Evolutionary conservation across 805 yeast genomes (phyloP).

Genomic region (Metschnikowia santaceciliae): DNA sequence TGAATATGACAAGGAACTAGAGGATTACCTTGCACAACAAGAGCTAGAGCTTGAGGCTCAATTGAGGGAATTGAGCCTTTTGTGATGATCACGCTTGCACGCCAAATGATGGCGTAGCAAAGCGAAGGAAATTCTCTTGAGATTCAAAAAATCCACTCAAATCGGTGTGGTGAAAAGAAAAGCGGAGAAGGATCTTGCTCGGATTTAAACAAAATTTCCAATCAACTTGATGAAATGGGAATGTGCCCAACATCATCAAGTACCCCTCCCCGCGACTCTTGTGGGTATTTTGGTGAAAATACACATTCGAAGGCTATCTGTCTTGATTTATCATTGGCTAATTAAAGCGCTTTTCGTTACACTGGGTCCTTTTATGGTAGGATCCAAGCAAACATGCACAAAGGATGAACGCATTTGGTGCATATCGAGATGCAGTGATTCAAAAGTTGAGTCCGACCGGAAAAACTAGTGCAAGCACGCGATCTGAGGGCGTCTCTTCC

Average conservation of each 20-base stretch:
- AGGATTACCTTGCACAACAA: conserved; percentile 13
- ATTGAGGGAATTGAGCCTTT: conserved; percentile 9
- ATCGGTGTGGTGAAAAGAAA: neutral
- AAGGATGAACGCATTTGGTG: neutral
- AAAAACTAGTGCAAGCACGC: neutral
- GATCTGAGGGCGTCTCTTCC: neutral
- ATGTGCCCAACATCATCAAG: neutral
- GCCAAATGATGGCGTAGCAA: neutral
- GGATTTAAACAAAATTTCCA: neutral
- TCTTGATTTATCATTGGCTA: neutral
- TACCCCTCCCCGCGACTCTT: neutral
- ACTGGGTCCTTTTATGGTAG: neutral
- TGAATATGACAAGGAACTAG: conserved; percentile 14
- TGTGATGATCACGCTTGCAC: neutral
- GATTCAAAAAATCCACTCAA: no score
- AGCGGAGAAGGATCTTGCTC: neutral
- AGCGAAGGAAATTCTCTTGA: no score
- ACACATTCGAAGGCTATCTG: neutral
- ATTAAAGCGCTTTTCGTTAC: neutral
- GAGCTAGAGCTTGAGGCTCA: conserved; percentile 19
- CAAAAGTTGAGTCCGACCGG: neutral
- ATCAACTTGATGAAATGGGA: neutral
- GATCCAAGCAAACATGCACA: neutral
- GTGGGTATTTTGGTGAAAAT: neutral
- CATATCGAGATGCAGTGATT: neutral